phyloP scores from a whole-genome alignment of 2,329 filamentous ascomycete genomes.

The Sclerotinia trifoliorum region DNA sequence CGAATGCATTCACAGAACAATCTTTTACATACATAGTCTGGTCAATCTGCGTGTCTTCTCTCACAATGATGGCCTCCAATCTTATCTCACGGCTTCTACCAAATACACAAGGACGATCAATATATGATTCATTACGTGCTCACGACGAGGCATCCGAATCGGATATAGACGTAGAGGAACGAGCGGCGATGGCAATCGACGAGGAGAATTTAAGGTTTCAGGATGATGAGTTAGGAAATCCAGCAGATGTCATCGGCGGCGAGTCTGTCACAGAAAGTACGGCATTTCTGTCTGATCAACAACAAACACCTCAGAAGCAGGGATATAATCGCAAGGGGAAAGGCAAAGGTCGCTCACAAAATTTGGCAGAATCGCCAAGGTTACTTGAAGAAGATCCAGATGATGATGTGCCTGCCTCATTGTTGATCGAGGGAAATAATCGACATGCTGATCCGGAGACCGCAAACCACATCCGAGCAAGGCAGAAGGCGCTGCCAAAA shows the following conservation, averaged over 20 bases:
- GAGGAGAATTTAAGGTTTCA: conserved; percentile 40
- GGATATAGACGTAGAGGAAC: conserved; percentile 40
- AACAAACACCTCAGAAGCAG: conserved; percentile 16
- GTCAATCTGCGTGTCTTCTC: background rate
- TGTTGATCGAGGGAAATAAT: conserved; percentile 58
- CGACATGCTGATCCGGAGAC: conserved; percentile 30
- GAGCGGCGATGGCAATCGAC: conserved; percentile 38
- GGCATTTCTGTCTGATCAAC: conserved; percentile 34
- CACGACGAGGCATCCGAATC: conserved; percentile 38
- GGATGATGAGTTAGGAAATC: conserved; percentile 37
- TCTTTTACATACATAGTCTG: background rate
- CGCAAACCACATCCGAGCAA: conserved; percentile 32
- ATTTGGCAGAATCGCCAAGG: conserved; percentile 39
- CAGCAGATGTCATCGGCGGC: conserved; percentile 36
- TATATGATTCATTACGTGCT: conserved; percentile 41
- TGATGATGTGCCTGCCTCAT: conserved; percentile 61
- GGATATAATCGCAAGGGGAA: conserved; percentile 11
- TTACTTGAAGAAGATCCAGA: conserved; percentile 40
- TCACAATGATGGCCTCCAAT: conserved; percentile 40
- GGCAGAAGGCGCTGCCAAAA: conserved; percentile 26
- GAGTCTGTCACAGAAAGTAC: conserved; percentile 40
- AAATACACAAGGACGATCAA: conserved; percentile 38
- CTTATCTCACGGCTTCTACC: conserved; percentile 40
- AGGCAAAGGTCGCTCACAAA: conserved; percentile 27
- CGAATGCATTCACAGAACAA: background rate